These are phyloP conservation scores for Tulasnella sp. DNA, from an alignment of 768 basidiomycete genomes.

Conservation along the genomic window DNA sequence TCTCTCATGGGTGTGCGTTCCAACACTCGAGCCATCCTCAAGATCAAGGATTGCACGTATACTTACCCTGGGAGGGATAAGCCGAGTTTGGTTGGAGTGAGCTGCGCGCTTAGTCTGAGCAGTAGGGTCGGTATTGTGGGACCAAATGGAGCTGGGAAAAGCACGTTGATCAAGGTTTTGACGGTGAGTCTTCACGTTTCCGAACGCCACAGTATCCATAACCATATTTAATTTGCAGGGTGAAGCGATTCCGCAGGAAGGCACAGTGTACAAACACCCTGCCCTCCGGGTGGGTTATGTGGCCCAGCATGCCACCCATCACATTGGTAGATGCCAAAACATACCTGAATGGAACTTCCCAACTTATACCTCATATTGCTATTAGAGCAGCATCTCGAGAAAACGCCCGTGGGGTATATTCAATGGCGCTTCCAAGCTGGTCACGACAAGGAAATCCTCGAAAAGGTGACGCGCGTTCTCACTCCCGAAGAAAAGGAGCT, in stretches of 20 bases:
- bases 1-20: slow-evolving; percentile 95
- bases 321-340: slow-evolving; percentile 48
- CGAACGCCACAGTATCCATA: neutral
- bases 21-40: slow-evolving; percentile 90
- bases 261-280: slow-evolving; percentile 88
- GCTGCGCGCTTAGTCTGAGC: slow-evolving; percentile 56
- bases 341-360: neutral
- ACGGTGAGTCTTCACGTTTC: slow-evolving; percentile 72
- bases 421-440: slow-evolving; percentile 99
- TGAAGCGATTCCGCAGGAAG: slow-evolving; percentile 84
- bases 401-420: slow-evolving; percentile 93
- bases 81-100: slow-evolving; percentile 79
- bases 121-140: slow-evolving; percentile 91
- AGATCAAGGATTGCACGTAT: slow-evolving; percentile 82
- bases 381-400: slow-evolving; percentile 82
- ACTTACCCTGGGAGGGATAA: slow-evolving; percentile 76
- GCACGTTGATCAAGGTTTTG: slow-evolving; percentile 89
- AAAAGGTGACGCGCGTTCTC: slow-evolving; percentile 83
- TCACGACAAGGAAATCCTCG: slow-evolving; percentile 87
- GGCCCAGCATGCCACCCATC: slow-evolving; percentile 96
- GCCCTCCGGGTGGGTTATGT: slow-evolving; percentile 91
- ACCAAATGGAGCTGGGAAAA: slow-evolving; percentile 95
- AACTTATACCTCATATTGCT: neutral
- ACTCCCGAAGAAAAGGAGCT: slow-evolving; percentile 73
- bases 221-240: slow-evolving; percentile 39